phyloP scores from a whole-genome alignment of 2,329 filamentous ascomycete species.

The Botrytis hyacinthi region DNA sequence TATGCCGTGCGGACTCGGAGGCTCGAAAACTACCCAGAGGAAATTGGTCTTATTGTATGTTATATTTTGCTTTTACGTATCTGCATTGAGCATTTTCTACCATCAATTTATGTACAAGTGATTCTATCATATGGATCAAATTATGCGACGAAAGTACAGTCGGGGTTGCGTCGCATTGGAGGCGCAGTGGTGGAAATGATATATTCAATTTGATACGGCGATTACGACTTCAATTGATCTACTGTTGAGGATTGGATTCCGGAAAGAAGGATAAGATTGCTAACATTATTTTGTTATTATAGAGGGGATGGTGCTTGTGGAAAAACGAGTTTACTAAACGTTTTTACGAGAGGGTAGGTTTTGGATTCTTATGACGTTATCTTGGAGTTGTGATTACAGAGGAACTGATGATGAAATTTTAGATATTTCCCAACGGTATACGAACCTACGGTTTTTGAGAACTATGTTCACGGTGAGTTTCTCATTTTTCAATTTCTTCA shows the following conservation, averaged over 20 bases:
- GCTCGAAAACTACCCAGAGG: constrained; percentile 66
- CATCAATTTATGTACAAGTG: background rate
- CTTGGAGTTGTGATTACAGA: background rate
- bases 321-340: constrained; percentile 95
- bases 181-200: constrained; percentile 6
- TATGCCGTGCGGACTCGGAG: constrained; percentile 44
- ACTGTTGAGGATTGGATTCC: background rate
- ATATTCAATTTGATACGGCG: background rate
- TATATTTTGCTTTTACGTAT: background rate
- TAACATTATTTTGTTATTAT: constrained; percentile 28
- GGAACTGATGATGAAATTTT: constrained; percentile 25
- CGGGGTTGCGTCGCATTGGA: background rate
- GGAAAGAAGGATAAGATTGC: constrained; percentile 21
- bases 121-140: constrained; percentile 5
- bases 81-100: background rate
- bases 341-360: constrained; percentile 92
- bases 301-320: constrained; percentile 95
- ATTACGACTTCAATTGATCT: background rate
- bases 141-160: background rate
- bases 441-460: constrained; percentile 97
- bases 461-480: constrained; percentile 90
- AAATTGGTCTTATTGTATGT: constrained; percentile 72
- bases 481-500: background rate
- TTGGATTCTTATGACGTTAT: background rate
- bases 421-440: constrained; percentile 98